A percentile compares a stretch with the other conserved stretches of the same genome.
These are phyloP conservation scores for Lentinula sp. DNA, from an alignment of 768 basidiomycete species.

Conservation along the genomic window DNA sequence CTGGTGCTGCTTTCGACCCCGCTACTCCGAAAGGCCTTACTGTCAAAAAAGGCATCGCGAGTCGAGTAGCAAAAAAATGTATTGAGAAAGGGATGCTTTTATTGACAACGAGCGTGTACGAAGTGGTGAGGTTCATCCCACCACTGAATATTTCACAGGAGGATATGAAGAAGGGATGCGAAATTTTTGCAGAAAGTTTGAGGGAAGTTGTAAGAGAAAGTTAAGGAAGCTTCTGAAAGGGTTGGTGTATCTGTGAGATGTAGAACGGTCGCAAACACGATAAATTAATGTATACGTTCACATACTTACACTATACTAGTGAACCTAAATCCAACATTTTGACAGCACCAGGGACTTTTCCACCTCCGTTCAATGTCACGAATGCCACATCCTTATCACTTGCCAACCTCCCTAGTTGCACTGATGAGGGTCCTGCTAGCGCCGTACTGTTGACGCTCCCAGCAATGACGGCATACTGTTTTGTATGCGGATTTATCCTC, in stretches of 20 bases:
- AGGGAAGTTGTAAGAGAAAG: constrained; percentile 57
- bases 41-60: constrained; percentile 42
- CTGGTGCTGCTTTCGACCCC: constrained; percentile 40
- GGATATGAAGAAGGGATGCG: constrained; percentile 66
- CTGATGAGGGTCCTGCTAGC: neutral
- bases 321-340: neutral
- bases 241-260: no score
- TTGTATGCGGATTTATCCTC: neutral
- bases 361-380: neutral
- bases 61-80: constrained; percentile 70
- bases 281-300: no score
- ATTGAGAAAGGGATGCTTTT: constrained; percentile 83
- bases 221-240: neutral
- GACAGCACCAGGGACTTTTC: neutral
- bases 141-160: constrained; percentile 73
- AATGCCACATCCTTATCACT: neutral
- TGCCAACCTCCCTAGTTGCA: neutral
- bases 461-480: neutral
- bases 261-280: no score
- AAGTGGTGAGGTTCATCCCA: constrained; percentile 90
- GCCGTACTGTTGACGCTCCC: neutral
- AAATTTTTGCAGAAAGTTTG: constrained; percentile 67
- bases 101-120: constrained; percentile 85
- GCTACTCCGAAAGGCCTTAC: constrained; percentile 18
- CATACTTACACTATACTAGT: neutral